These are phyloP conservation scores for Moricandia arvensis DNA, from an alignment of 345 rosid species.

Conservation along the genomic window DNA sequence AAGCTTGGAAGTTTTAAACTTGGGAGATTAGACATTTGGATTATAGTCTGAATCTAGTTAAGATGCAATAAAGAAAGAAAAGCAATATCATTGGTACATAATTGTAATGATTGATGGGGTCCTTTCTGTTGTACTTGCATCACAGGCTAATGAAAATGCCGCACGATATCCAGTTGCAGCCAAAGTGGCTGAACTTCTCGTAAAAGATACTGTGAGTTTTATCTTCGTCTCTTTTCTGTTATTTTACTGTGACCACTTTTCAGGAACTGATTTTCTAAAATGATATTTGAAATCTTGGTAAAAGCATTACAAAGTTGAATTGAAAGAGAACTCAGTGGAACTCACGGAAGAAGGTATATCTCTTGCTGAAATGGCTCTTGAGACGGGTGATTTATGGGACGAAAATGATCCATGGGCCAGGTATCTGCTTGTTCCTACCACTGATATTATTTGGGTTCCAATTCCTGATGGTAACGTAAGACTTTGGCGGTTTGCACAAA, in stretches of 20 bases:
- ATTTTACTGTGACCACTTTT: constrained; percentile 1
- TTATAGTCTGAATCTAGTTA: constrained; percentile 1
- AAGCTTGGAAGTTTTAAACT: constrained; percentile 14
- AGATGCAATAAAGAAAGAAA: background rate
- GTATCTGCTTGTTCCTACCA: constrained; percentile 41
- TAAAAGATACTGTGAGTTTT: constrained; percentile 62
- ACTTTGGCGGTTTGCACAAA: background rate
- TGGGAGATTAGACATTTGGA: background rate
- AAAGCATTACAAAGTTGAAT: constrained; percentile 86
- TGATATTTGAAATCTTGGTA: constrained; percentile 23
- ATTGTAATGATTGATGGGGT: constrained; percentile 10
- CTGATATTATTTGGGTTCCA: constrained; percentile 5
- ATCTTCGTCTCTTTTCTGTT: constrained; percentile 11
- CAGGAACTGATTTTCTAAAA: constrained; percentile 8
- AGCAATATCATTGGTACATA: constrained; percentile 6
- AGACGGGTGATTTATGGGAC: constrained; percentile 91
- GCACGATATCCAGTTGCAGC: constrained; percentile 96
- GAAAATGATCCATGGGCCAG: constrained; percentile 99
- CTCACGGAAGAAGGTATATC: constrained; percentile 90
- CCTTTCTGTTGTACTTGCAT: constrained; percentile 23
- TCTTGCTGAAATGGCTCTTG: constrained; percentile 96
- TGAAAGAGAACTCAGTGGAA: constrained; percentile 95
- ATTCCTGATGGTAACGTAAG: background rate
- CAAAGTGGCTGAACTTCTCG: constrained; percentile 88
- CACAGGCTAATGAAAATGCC: constrained; percentile 87